phyloP scores from a whole-genome alignment of 1,284 basidiomycete species.

The Pyrrhoderma noxium region DNA sequence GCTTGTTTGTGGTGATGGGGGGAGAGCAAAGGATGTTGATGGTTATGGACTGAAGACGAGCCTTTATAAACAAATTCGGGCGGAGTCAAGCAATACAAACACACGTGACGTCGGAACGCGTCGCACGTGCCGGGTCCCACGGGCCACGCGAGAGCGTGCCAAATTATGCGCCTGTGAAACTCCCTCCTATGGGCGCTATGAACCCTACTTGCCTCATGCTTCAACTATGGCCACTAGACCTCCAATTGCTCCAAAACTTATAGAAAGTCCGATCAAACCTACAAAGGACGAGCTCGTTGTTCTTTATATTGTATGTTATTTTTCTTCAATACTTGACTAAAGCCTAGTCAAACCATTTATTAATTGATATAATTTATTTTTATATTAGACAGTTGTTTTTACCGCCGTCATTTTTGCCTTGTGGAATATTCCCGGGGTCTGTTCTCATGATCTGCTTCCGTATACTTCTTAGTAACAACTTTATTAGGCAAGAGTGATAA shows the following conservation, averaged over 20 bases:
- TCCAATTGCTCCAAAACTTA: slow-evolving; percentile 20
- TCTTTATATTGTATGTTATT: slow-evolving; percentile 61
- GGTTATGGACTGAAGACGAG: slow-evolving; percentile 1
- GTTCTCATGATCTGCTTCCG: background rate
- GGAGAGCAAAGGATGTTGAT: slow-evolving; percentile 7
- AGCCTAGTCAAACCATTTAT: no score
- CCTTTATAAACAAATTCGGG: background rate
- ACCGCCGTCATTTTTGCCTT: slow-evolving; percentile 73
- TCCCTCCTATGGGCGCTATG: no score
- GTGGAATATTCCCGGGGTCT: slow-evolving; percentile 66
- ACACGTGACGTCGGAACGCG: slow-evolving; percentile 2
- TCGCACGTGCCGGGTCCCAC: background rate
- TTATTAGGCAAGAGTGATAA: slow-evolving; percentile 48
- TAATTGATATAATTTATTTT: slow-evolving; percentile 1
- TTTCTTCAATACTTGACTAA: background rate
- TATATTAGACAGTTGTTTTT: slow-evolving; percentile 61
- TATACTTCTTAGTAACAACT: background rate
- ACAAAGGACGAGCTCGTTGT: slow-evolving; percentile 29
- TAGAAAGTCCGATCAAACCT: slow-evolving; percentile 17
- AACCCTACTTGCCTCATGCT: no score
- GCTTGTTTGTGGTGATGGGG: slow-evolving; percentile 15
- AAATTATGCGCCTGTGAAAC: background rate
- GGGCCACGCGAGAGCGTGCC: slow-evolving; percentile 2
- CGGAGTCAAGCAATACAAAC: slow-evolving; percentile 3
- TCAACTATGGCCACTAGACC: slow-evolving; percentile 5